Percentiles rank a stretch among this genome's conserved stretches.
Conservation (phyloP, 2,329 filamentous ascomycete genomes). For the Aspergillus puulaauensis region DNA sequence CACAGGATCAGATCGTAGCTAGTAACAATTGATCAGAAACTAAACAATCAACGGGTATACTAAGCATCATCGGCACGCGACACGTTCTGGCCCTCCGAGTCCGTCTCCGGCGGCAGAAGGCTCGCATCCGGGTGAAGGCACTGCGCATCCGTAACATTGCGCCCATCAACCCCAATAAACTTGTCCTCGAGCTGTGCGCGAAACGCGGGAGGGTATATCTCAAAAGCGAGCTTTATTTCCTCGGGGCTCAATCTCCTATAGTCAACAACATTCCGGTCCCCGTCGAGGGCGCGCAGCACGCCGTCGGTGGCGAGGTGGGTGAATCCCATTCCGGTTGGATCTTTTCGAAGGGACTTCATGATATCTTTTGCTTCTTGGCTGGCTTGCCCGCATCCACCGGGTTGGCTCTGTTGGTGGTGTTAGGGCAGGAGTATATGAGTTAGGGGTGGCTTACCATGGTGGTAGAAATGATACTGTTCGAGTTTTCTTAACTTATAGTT, state of each 20-base stretch:
- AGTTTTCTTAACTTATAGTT: too few relatives aligned
- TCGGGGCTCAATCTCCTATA: slow-evolving; percentile 6
- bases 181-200: background rate
- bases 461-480: too few relatives aligned
- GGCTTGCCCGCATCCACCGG: too few relatives aligned
- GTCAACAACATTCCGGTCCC: slow-evolving; percentile 3
- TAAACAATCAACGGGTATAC: too few relatives aligned
- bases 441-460: too few relatives aligned
- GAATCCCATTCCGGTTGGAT: background rate
- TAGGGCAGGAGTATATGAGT: too few relatives aligned
- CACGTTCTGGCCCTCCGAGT: too few relatives aligned
- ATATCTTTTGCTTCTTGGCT: too few relatives aligned
- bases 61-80: too few relatives aligned
- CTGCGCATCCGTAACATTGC: slow-evolving; percentile 3
- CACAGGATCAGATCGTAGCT: too few relatives aligned
- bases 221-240: background rate
- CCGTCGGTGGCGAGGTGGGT: slow-evolving; percentile 8
- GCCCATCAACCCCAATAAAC: slow-evolving; percentile 5
- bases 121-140: background rate
- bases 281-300: slow-evolving; percentile 4
- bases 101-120: background rate
- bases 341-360: background rate
- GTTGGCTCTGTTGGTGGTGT: too few relatives aligned
- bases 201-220: background rate
- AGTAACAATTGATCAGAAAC: too few relatives aligned